These are phyloP conservation scores for Coniochaeta prunicola DNA, from an alignment of 2,329 filamentous ascomycete genomes.

Conservation along the genomic window DNA sequence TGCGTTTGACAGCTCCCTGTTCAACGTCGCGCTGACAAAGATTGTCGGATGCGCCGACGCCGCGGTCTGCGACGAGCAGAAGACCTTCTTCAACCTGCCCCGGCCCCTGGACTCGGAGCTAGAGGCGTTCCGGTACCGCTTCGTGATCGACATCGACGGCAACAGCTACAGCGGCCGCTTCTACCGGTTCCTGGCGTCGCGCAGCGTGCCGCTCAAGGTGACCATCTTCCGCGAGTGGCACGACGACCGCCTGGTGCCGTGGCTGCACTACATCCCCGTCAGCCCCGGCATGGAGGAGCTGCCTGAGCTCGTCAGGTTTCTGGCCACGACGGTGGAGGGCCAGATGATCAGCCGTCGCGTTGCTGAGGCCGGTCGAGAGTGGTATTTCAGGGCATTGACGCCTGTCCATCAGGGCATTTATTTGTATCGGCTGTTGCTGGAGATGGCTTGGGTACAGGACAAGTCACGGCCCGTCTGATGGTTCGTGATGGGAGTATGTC, in stretches of 20 bases:
- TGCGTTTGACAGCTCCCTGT: not conserved
- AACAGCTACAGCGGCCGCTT: conserved; percentile 49
- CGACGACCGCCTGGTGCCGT: conserved; percentile 46
- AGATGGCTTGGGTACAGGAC: conserved; percentile 39
- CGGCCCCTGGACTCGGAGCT: conserved; percentile 17
- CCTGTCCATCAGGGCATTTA: conserved; percentile 54
- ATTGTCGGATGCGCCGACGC: conserved; percentile 34
- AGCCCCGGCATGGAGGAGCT: conserved; percentile 42
- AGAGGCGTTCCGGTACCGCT: conserved; percentile 24
- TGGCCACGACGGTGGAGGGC: conserved; percentile 38
- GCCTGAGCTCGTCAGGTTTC: conserved; percentile 40
- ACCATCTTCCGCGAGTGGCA: conserved; percentile 51
- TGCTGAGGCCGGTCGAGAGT: conserved; percentile 45
- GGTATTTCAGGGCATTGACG: conserved; percentile 45
- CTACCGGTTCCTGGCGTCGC: conserved; percentile 40
- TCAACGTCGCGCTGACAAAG: conserved; percentile 16
- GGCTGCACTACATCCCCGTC: conserved; percentile 50
- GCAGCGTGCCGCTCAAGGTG: conserved; percentile 40
- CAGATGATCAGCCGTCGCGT: conserved; percentile 39
- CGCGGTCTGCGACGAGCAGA: conserved; percentile 12
- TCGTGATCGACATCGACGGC: conserved; percentile 47
- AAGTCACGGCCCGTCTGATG: not conserved
- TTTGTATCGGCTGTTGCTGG: conserved; percentile 53
- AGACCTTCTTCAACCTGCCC: conserved; percentile 9
- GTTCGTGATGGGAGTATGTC: no score